Conservation (phyloP, 495 filamentous ascomycete genomes). For the Aspergillus cavernicola region DNA sequence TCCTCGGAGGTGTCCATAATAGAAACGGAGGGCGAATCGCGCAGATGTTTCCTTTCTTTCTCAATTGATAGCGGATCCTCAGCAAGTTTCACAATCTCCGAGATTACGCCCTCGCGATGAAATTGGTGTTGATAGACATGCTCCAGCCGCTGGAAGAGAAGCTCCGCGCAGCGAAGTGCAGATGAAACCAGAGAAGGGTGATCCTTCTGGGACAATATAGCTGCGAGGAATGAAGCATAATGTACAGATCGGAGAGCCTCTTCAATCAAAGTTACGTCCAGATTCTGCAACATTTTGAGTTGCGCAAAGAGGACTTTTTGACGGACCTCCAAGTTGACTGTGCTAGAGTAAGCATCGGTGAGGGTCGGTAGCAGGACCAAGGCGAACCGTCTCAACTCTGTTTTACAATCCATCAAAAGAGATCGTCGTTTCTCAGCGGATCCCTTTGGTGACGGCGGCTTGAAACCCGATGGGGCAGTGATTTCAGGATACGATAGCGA, state of each 20-base stretch:
- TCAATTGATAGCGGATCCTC: constrained; percentile 43
- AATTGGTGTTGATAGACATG: constrained; percentile 93
- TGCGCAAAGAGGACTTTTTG: constrained; percentile 95
- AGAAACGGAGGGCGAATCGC: constrained; percentile 14
- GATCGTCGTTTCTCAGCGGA: constrained; percentile 75
- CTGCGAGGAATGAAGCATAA: constrained; percentile 94
- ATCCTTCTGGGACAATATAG: constrained; percentile 94
- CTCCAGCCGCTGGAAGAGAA: constrained; percentile 78
- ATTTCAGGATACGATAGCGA: constrained; percentile 45
- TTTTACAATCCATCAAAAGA: constrained; percentile 72
- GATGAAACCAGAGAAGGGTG: constrained; percentile 81
- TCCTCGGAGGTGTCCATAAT: constrained; percentile 23
- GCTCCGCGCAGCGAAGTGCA: constrained; percentile 82
- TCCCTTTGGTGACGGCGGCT: constrained; percentile 48
- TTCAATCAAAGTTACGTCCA: constrained; percentile 77
- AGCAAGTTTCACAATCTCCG: constrained; percentile 80
- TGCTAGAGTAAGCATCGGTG: constrained; percentile 96
- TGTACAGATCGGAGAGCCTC: constrained; percentile 87
- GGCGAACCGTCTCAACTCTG: constrained; percentile 86
- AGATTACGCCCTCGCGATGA: constrained; percentile 94
- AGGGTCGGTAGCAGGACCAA: constrained; percentile 94
- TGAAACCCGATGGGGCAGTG: constrained; percentile 29
- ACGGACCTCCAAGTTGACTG: constrained; percentile 95
- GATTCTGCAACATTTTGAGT: constrained; percentile 96
- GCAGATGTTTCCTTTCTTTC: constrained; percentile 17